Evolutionary conservation across 345 rosid species (phyloP).

Genomic region (Cochlearia excelsa): DNA sequence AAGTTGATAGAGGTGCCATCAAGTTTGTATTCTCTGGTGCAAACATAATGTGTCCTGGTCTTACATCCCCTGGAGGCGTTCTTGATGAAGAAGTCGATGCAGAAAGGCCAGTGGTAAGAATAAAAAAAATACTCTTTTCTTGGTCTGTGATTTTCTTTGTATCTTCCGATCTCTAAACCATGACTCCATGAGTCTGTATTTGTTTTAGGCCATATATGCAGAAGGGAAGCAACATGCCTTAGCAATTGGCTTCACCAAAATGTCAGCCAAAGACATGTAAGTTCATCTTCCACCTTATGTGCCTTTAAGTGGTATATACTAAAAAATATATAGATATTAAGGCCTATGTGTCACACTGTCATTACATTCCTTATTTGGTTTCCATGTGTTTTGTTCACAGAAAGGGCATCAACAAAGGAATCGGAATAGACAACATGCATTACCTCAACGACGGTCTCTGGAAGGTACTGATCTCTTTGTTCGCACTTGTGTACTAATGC

Average conservation of each 20-base stretch:
- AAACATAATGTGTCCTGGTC: constrained; percentile 99
- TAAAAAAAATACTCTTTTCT: neutral
- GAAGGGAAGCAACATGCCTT: constrained; percentile 99
- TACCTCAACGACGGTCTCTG: constrained; percentile 97
- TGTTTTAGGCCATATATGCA: constrained; percentile 86
- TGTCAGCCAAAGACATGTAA: constrained; percentile 98
- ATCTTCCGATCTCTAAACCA: neutral
- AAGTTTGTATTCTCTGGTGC: constrained; percentile 96
- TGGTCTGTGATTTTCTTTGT: constrained; percentile 8
- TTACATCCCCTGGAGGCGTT: constrained; percentile 94
- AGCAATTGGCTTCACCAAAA: constrained; percentile 96
- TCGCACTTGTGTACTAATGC: neutral
- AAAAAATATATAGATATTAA: too few relatives aligned
- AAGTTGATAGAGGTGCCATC: constrained; percentile 97
- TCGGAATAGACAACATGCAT: constrained; percentile 98
- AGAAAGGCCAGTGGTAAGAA: constrained; percentile 90
- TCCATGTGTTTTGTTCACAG: constrained; percentile 42
- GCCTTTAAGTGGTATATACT: too few relatives aligned
- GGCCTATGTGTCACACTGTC: too few relatives aligned
- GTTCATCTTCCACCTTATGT: constrained; percentile 29
- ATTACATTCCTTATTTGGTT: neutral
- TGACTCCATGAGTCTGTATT: constrained; percentile 7
- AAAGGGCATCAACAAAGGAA: constrained; percentile 85
- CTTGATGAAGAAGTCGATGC: constrained; percentile 86
- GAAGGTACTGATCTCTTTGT: constrained; percentile 56